Percentiles rank a stretch among this genome's conserved stretches.
Conservation (phyloP, 176 grass and related monocot species). For the Triticum dicoccoides region DNA sequence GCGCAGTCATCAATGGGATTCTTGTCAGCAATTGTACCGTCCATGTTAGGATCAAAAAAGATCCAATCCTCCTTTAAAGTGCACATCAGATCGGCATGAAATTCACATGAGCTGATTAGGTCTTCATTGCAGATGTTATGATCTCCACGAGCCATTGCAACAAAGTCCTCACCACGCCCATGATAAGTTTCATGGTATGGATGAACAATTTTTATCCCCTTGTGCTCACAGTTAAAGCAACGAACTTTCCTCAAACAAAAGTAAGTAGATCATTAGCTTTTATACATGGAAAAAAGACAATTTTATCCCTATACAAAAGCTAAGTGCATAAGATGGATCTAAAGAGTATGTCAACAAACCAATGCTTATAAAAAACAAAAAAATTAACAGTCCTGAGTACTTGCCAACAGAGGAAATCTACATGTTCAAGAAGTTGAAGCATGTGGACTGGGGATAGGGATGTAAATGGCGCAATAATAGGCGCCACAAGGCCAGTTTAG, state of each 20-base stretch:
- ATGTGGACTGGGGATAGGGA: neutral
- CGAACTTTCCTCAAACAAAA: neutral
- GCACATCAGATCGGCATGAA: neutral
- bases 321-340: neutral
- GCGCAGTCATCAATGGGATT: neutral
- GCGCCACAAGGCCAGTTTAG: too few species aligned
- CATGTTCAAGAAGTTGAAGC: neutral
- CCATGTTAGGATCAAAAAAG: neutral
- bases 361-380: neutral
- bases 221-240: slow-evolving; percentile 5
- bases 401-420: neutral
- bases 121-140: neutral
- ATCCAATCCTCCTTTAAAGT: slow-evolving; percentile 18
- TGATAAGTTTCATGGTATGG: neutral
- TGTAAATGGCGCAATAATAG: too few species aligned
- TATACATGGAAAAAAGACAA: neutral
- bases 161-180: neutral
- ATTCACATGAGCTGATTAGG: neutral
- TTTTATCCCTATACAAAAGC: neutral
- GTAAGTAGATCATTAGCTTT: neutral
- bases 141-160: neutral
- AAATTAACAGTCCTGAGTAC: neutral
- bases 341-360: neutral
- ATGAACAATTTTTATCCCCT: slow-evolving; percentile 15
- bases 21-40: neutral